Evolutionary conservation across 2,329 filamentous ascomycete genomes (phyloP).

Genomic region (Calonectria henricotiae): DNA sequence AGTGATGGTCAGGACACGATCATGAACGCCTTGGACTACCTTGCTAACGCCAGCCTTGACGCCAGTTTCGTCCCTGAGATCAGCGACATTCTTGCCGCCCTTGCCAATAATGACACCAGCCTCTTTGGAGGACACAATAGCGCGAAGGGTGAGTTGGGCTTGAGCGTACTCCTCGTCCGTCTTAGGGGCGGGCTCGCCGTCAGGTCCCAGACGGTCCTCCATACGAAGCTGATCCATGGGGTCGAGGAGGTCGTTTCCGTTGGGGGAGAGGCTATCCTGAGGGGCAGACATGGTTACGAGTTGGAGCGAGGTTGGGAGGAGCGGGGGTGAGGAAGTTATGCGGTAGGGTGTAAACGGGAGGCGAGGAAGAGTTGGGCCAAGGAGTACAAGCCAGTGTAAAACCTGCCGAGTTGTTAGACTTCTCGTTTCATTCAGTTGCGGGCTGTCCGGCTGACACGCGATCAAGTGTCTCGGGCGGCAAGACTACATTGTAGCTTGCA

Average conservation of each 20-base stretch:
- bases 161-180: slow-evolving; percentile 98
- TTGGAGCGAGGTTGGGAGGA: slow-evolving; percentile 45
- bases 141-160: slow-evolving; percentile 92
- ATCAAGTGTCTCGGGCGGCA: slow-evolving; percentile 27
- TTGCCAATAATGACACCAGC: slow-evolving; percentile 99
- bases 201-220: slow-evolving; percentile 77
- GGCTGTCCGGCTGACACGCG: slow-evolving; percentile 36
- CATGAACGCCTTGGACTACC: slow-evolving; percentile 96
- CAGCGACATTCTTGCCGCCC: slow-evolving; percentile 97
- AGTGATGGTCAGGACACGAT: slow-evolving; percentile 96
- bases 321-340: slow-evolving; percentile 39
- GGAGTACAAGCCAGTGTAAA: slow-evolving; percentile 31
- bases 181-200: slow-evolving; percentile 87
- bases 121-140: slow-evolving; percentile 99
- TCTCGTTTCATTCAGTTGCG: slow-evolving; percentile 19
- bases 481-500: slow-evolving; percentile 36
- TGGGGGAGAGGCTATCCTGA: slow-evolving; percentile 72
- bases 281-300: slow-evolving; percentile 72
- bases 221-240: slow-evolving; percentile 78
- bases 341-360: slow-evolving; percentile 34
- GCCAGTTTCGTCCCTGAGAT: slow-evolving; percentile 96
- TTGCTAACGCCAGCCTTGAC: slow-evolving; percentile 99
- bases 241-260: slow-evolving; percentile 75
- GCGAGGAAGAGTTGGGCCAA: slow-evolving; percentile 36
- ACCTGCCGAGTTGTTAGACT: slow-evolving; percentile 32